A percentile compares a stretch with the other conserved stretches of the same genome.
Evolutionary conservation across 192 early-diverging fungal genomes (phyloP).

Genomic region (Umbelopsis sp.): DNA sequence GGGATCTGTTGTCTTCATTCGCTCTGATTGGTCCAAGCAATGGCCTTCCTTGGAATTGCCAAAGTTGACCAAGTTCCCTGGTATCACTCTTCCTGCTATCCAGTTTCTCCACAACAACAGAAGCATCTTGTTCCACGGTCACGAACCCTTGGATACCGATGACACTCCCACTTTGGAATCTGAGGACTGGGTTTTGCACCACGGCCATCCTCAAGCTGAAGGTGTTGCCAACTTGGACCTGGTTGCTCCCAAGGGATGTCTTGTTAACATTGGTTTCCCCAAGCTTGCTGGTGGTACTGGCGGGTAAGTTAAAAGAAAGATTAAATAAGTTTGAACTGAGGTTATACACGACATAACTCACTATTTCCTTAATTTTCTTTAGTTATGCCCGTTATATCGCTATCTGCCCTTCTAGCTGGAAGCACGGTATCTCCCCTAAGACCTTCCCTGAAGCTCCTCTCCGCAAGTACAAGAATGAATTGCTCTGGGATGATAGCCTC

Average conservation of each 20-base stretch:
- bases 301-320: not conserved
- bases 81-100: constrained; percentile 44
- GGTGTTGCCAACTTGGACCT: constrained; percentile 49
- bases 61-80: constrained; percentile 42
- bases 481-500: constrained; percentile 34
- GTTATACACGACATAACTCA: not conserved
- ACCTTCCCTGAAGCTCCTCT: constrained; percentile 43
- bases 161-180: constrained; percentile 47
- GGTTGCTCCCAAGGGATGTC: constrained; percentile 48
- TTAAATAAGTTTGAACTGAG: not conserved
- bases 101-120: constrained; percentile 48
- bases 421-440: constrained; percentile 39
- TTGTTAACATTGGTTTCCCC: constrained; percentile 51
- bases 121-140: constrained; percentile 49
- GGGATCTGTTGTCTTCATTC: constrained; percentile 50
- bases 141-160: constrained; percentile 55
- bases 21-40: constrained; percentile 51
- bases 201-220: constrained; percentile 51
- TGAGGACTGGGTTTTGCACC: constrained; percentile 44
- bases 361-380: not conserved
- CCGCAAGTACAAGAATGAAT: constrained; percentile 31
- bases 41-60: constrained; percentile 52
- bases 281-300: constrained; percentile 51
- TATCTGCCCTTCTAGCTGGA: constrained; percentile 44
- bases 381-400: constrained; percentile 53